A percentile compares a stretch with the other conserved stretches of the same genome.
Conservation (phyloP, 225 moss, liverwort and hornwort genomes). For the Bryoerythrophyllum caledonicum region DNA sequence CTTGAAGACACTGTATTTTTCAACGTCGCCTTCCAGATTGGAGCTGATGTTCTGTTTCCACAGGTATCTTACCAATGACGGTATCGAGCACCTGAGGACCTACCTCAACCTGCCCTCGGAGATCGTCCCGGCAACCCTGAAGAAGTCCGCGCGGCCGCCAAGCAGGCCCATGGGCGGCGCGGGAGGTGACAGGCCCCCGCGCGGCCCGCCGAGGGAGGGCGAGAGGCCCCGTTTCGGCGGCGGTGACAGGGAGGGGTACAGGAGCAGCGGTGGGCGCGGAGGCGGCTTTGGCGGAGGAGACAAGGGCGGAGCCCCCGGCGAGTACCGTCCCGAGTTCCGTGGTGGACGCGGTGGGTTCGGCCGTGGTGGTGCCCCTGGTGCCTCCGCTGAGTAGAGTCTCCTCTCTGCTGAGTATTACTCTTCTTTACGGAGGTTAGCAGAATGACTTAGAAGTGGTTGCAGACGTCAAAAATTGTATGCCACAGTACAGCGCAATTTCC, state of each 20-base stretch:
- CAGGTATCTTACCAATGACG: slow-evolving; percentile 69
- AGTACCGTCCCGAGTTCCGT: slow-evolving; percentile 77
- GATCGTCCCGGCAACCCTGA: slow-evolving; percentile 83
- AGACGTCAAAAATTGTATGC: background rate
- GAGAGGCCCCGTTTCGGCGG: slow-evolving; percentile 70
- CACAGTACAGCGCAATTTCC: background rate
- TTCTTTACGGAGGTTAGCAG: slow-evolving; percentile 9
- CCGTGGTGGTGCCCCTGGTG: slow-evolving; percentile 55
- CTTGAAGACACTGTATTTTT: background rate
- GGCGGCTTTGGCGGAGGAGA: slow-evolving; percentile 58
- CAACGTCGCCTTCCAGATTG: background rate
- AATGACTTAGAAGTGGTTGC: slow-evolving; percentile 1
- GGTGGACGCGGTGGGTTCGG: slow-evolving; percentile 65
- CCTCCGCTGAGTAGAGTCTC: slow-evolving; percentile 34
- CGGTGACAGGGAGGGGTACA: slow-evolving; percentile 76
- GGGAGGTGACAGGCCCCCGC: slow-evolving; percentile 67
- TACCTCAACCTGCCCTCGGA: slow-evolving; percentile 82
- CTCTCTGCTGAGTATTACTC: background rate
- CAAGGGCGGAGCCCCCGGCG: slow-evolving; percentile 76
- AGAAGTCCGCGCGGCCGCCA: slow-evolving; percentile 80
- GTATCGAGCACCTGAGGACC: slow-evolving; percentile 73
- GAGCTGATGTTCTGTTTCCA: background rate
- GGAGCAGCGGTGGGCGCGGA: slow-evolving; percentile 56
- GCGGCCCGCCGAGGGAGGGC: slow-evolving; percentile 70
- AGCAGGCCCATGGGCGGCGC: slow-evolving; percentile 70